Evolutionary conservation across 2,329 filamentous ascomycete genomes (phyloP).

Genomic region (Dactylellina drechsleri): DNA sequence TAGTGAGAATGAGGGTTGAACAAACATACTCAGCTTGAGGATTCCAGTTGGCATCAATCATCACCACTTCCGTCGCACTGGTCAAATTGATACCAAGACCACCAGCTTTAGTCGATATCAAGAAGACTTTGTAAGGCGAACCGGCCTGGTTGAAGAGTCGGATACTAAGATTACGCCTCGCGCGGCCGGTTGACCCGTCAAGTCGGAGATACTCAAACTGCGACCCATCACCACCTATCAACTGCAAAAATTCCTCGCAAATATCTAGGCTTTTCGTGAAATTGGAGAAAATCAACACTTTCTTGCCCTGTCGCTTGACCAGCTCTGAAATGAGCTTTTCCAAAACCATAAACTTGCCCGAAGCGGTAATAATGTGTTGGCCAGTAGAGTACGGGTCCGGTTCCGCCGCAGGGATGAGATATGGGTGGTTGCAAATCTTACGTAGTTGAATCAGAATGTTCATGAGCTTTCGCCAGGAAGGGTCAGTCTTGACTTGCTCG

Average conservation of each 20-base stretch:
- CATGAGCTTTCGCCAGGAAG: conserved; percentile 66
- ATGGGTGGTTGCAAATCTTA: conserved; percentile 68
- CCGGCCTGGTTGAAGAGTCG: conserved; percentile 66
- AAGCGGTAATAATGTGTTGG: conserved; percentile 66
- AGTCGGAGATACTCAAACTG: conserved; percentile 65
- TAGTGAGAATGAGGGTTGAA: neutral
- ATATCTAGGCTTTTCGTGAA: conserved; percentile 67
- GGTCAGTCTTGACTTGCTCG: conserved; percentile 60
- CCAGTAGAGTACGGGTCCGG: conserved; percentile 64
- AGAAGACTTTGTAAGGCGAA: conserved; percentile 66
- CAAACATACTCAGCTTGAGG: conserved; percentile 57
- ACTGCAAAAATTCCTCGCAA: conserved; percentile 66
- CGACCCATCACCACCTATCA: conserved; percentile 63
- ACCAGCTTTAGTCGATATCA: conserved; percentile 68
- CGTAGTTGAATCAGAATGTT: conserved; percentile 69
- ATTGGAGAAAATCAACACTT: conserved; percentile 69
- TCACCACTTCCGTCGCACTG: conserved; percentile 68
- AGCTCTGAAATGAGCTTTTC: conserved; percentile 66
- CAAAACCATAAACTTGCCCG: conserved; percentile 69
- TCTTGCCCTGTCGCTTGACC: conserved; percentile 66
- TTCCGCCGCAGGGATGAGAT: conserved; percentile 64
- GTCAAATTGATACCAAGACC: conserved; percentile 69
- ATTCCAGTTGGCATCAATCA: conserved; percentile 65
- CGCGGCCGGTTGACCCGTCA: conserved; percentile 66
- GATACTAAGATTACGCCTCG: conserved; percentile 67